These are phyloP conservation scores for Solanum hybrid DNA, from an alignment of 305 asterid genomes.

Conservation along the genomic window DNA sequence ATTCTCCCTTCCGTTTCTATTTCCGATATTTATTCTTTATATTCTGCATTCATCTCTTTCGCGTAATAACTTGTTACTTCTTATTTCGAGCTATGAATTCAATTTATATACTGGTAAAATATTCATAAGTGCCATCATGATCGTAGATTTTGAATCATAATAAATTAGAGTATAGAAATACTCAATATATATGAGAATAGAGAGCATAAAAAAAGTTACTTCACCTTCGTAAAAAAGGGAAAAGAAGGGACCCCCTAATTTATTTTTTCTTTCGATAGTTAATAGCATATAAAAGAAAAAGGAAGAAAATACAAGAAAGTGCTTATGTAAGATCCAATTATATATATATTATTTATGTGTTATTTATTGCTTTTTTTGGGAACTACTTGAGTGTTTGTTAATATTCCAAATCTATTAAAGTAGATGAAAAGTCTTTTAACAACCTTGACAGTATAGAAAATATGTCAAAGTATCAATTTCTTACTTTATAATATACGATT, in stretches of 20 bases:
- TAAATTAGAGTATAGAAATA: no score
- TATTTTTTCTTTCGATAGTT: neutral
- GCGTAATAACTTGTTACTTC: no score
- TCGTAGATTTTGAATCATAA: neutral
- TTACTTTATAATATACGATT: neutral
- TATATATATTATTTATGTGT: neutral
- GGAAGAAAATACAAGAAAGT: neutral
- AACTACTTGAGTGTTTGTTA: neutral
- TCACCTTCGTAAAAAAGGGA: neutral
- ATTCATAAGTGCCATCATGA: accelerated
- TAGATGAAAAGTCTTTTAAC: neutral
- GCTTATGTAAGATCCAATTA: neutral
- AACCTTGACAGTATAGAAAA: neutral
- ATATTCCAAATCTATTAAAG: neutral
- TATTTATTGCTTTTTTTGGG: neutral
- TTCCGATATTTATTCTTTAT: no score
- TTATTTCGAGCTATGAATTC: no score
- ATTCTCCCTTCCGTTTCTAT: neutral
- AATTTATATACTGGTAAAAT: no score
- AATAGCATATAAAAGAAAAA: neutral
- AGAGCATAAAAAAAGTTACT: no score
- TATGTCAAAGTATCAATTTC: neutral
- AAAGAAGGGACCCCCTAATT: neutral
- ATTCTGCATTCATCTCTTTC: no score
- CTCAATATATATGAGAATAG: no score